phyloP scores from a whole-genome alignment of 1,284 basidiomycete genomes.

The Melampsora americana region DNA sequence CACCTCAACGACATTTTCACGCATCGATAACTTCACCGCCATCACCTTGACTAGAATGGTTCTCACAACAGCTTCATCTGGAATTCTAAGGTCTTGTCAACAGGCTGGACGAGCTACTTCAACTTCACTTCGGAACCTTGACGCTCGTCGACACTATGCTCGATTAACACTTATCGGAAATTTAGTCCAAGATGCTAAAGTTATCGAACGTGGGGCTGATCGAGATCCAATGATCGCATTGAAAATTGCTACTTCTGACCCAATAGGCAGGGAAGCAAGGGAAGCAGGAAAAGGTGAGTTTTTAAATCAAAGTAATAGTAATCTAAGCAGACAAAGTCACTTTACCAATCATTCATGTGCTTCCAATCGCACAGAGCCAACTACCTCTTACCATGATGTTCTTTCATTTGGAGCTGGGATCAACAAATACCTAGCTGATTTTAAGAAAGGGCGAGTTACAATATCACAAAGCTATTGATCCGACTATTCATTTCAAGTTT shows the following conservation, averaged over 20 bases:
- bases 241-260: conserved; percentile 25
- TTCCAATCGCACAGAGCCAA: conserved; percentile 7
- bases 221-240: conserved; percentile 28
- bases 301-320: neutral
- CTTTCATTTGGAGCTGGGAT: conserved; percentile 36
- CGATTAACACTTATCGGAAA: conserved; percentile 27
- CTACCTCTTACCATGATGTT: conserved; percentile 31
- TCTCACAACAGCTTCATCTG: no score
- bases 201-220: conserved; percentile 28
- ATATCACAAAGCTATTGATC: neutral
- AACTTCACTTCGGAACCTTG: neutral
- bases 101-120: no score
- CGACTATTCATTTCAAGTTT: neutral
- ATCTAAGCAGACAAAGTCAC: no score
- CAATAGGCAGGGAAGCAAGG: conserved; percentile 17
- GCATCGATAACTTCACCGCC: no score
- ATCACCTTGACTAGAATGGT: no score
- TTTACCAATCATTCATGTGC: neutral
- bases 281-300: conserved; percentile 25
- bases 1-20: no score
- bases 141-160: conserved; percentile 8
- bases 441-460: conserved; percentile 29
- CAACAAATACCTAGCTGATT: conserved; percentile 29
- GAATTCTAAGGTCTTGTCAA: no score
- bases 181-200: conserved; percentile 36